These are phyloP conservation scores for Penicillium sp. DNA, from an alignment of 2,329 filamentous ascomycete genomes.

Conservation along the genomic window DNA sequence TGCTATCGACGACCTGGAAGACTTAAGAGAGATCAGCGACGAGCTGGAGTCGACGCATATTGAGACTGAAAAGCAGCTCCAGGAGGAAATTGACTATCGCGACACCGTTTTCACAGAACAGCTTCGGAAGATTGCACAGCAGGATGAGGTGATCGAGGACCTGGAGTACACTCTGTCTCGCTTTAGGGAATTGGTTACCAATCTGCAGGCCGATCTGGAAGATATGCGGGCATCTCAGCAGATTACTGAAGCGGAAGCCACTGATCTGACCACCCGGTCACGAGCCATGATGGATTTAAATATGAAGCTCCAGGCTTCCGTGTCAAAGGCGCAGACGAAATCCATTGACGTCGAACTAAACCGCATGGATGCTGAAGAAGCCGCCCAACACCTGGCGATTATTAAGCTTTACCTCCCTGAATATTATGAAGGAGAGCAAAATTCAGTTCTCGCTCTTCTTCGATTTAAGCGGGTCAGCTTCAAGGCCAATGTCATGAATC, in stretches of 20 bases:
- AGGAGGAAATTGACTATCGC: conserved; percentile 88
- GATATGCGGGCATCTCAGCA: conserved; percentile 91
- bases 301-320: conserved; percentile 87
- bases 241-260: conserved; percentile 88
- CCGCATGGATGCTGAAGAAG: conserved; percentile 85
- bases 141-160: conserved; percentile 80
- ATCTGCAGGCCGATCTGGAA: conserved; percentile 81
- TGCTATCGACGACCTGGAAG: conserved; percentile 84
- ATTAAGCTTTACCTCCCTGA: conserved; percentile 88
- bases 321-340: conserved; percentile 89
- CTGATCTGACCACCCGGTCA: conserved; percentile 84
- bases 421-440: conserved; percentile 75
- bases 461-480: conserved; percentile 86
- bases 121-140: conserved; percentile 69
- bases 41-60: conserved; percentile 93
- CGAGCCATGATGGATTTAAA: conserved; percentile 97
- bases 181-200: conserved; percentile 86
- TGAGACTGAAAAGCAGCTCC: conserved; percentile 90
- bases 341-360: conserved; percentile 89
- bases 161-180: conserved; percentile 86
- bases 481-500: conserved; percentile 79
- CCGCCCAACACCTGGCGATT: conserved; percentile 83
- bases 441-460: conserved; percentile 85
- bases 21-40: conserved; percentile 87
- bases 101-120: conserved; percentile 85